phyloP scores from a whole-genome alignment of 2,329 filamentous ascomycete genomes.

The Metarhizium sp. region DNA sequence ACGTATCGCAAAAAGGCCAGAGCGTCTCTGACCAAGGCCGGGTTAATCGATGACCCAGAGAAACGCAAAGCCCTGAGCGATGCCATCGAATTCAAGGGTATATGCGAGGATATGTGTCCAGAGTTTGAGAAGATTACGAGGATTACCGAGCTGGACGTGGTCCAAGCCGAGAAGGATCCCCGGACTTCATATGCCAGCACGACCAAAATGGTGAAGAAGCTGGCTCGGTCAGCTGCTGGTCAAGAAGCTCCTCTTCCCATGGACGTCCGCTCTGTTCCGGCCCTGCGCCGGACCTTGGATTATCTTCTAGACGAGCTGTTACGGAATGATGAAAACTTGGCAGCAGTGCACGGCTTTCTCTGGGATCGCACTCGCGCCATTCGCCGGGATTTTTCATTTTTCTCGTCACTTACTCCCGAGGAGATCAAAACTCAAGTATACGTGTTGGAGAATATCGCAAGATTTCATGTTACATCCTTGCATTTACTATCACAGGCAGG shows the following conservation, averaged over 20 bases:
- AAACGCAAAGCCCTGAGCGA: conserved; percentile 52
- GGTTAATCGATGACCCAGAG: conserved; percentile 55
- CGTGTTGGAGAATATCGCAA: conserved; percentile 55
- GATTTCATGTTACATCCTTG: conserved; percentile 57
- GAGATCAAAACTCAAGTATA: conserved; percentile 52
- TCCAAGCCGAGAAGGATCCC: conserved; percentile 42
- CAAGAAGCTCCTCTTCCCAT: conserved; percentile 58
- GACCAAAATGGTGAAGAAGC: conserved; percentile 54
- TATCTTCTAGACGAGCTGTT: conserved; percentile 55
- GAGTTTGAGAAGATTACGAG: conserved; percentile 55
- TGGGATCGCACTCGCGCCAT: conserved; percentile 62
- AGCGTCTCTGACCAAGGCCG: conserved; percentile 46
- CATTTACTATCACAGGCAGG: conserved; percentile 52
- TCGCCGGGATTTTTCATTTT: conserved; percentile 59
- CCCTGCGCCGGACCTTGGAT: conserved; percentile 50
- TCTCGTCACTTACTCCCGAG: conserved; percentile 47
- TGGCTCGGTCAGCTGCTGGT: conserved; percentile 58
- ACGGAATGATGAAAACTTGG: conserved; percentile 43
- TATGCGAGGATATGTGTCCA: conserved; percentile 61
- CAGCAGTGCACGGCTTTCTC: conserved; percentile 50
- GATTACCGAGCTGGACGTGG: conserved; percentile 52
- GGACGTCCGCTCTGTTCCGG: conserved; percentile 53
- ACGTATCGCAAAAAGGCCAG: conserved; percentile 48
- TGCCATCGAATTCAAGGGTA: conserved; percentile 58
- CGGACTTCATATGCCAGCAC: conserved; percentile 36